Evolutionary conservation across 306 rosid species (phyloP), one percentile per base, ranked within the genome.

Genomic region (Ormosia semicastrata): DNA sequence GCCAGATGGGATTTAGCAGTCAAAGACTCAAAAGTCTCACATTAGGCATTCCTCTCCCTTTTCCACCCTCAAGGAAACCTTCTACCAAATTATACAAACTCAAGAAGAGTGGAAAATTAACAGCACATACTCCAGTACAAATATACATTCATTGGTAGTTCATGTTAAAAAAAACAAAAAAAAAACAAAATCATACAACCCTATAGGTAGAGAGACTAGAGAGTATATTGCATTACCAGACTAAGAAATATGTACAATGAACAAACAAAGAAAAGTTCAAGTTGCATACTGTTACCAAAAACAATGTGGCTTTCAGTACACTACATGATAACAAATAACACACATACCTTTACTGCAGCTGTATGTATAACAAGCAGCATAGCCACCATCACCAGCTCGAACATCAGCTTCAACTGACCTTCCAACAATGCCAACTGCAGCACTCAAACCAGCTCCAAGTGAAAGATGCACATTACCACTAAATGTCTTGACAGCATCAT

Each of bases 371-470:
- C 99, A 95, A 83, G 97, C 90, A 81, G 97, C 88, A 73, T 79
- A 88, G 81, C 99, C 99, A 14, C 99, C 98, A 66, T 95, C 97
- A 58, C 99, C 99, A n/a, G 97, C 98, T 75, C 98, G 90, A 79
- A 95, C 37, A 87, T 92, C 99, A 71, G 99, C 99, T 85, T 93
- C 98, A 81, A 52, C 92, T 10, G 97, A 89, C 83, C 99, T 92
- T 75, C 99, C 99, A 75, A 92, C 82, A 52, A 73, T 34, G 39
- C 99, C 99, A 85, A 87, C 91, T 47, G 99, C 99, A 50, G 99
- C 99, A 83, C 99, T 95, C 85, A 92, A 36, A 66, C 98, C 99
- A 44, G 98, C 99, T 60, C 99, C 99, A 17, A 95, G 75, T 3
- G 99, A 93, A 39, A 95, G 54, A 86, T 95, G 99, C 77, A 74